Evolutionary conservation across 2,329 filamentous ascomycete genomes (phyloP), one percentile per base, ranked within the genome.

Genomic region (Calcarisporium arbuscula): DNA sequence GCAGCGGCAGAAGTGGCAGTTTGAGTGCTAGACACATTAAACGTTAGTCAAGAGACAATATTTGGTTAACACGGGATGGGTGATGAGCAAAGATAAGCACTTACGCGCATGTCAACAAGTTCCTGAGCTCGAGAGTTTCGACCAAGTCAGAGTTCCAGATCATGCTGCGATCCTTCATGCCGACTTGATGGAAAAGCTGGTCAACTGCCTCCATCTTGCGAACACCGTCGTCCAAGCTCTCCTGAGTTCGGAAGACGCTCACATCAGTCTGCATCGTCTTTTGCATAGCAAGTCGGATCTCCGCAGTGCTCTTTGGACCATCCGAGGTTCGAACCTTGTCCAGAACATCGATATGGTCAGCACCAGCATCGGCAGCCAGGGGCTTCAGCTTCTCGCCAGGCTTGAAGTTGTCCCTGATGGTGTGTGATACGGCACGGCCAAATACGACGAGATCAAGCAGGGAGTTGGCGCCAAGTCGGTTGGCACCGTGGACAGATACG

Each of bases 81-180:
- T 8, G 5, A n/a, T 12, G 12, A 15, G 18, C 9, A 14, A 25
- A 9, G 14, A 20, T 17, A 16, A 22, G 19, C 44, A 83, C 82
- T 70, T 80, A 87, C 78, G 89, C 90, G 80, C 92, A 96, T 55
- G 92, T 96, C 58, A 98, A 70, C 55, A 98, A 66, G 65, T 98
- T 98, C 57, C 89, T 78, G 56, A 96, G 73, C 68, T 98, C 92
- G 37, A 98, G 79, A 7, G 90, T 94, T 75, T 96, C 90, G 43
- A 95, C 87, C 25, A 96, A 78, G 57, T 96, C 90, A 17, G 85
- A 88, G 80, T 96, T 96, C 90, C 90, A 96, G 72, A 96, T 96
- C 90, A 96, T 95, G 75, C 86, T 94, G 64, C 92, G 85, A 65
- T 96, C 90, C 78, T 95, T 94, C 69, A 86, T 95, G 56, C 87